Conservation (phyloP, 768 basidiomycete genomes). For the Suillus spraguei region DNA sequence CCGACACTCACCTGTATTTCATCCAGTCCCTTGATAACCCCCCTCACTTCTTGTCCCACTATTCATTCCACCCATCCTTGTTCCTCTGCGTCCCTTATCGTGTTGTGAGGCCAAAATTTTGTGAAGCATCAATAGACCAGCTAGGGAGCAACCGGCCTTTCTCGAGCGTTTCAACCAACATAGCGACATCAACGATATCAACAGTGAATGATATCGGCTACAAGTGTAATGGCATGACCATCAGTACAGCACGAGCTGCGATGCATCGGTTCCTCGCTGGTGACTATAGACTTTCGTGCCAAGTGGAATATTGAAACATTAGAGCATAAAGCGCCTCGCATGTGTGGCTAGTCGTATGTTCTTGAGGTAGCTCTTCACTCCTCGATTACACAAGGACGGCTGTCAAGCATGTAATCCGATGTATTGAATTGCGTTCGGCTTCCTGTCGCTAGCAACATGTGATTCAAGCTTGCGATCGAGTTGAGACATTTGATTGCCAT, state of each 20-base stretch:
- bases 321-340: background rate
- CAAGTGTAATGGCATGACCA: background rate
- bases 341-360: background rate
- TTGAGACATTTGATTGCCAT: background rate
- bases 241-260: conserved; percentile 68
- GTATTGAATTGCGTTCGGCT: background rate
- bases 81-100: background rate
- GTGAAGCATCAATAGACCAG: background rate
- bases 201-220: background rate
- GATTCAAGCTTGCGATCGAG: background rate
- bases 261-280: conserved; percentile 73
- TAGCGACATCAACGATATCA: background rate
- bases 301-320: conserved; percentile 78
- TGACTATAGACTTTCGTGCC: conserved; percentile 59
- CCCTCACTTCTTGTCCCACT: background rate
- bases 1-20: background rate
- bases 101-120: background rate
- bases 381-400: background rate
- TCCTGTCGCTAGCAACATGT: background rate
- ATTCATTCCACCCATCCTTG: background rate
- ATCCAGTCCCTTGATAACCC: background rate
- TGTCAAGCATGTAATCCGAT: background rate
- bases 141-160: background rate
- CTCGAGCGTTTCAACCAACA: background rate
- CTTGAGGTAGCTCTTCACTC: too few species aligned